These are phyloP conservation scores for Bassia scoparia DNA, from an alignment of 148 eudicot species.

Conservation along the genomic window DNA sequence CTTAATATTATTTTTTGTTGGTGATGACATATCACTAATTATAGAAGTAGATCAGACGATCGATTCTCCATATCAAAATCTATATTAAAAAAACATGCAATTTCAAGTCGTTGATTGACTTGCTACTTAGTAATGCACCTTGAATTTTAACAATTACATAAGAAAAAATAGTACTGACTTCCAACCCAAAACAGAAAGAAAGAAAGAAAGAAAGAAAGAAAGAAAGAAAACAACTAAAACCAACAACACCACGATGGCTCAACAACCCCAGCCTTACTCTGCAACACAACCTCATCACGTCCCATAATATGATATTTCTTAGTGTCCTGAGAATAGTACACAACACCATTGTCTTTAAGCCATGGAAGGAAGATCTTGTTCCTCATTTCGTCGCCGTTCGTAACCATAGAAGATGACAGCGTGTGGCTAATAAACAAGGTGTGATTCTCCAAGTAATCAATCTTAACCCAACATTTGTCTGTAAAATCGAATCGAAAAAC, in stretches of 20 bases:
- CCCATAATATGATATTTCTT: not conserved
- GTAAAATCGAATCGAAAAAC: not conserved
- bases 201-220: too few species aligned
- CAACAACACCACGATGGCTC: slow-evolving; percentile 1
- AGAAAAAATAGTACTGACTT: too few species aligned
- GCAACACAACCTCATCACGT: not conserved
- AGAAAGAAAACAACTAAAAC: not conserved
- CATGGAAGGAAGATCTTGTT: slow-evolving; percentile 15
- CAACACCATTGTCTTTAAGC: not conserved
- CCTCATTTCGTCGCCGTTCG: not conserved
- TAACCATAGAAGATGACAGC: not conserved
- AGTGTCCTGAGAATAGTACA: not conserved
- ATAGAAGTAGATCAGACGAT: too few species aligned
- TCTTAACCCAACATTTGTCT: not conserved
- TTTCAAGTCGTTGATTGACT: too few species aligned
- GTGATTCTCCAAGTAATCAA: not conserved
- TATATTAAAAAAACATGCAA: too few species aligned
- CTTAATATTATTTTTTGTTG: too few species aligned
- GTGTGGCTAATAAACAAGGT: not conserved
- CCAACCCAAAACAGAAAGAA: too few species aligned
- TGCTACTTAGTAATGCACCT: too few species aligned
- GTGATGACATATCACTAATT: too few species aligned
- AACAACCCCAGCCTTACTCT: not conserved
- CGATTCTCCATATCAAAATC: too few species aligned
- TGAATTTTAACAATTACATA: too few species aligned